Conservation (phyloP, 176 grass and related monocot species). For the Rhipidocladum racemiflorum region DNA sequence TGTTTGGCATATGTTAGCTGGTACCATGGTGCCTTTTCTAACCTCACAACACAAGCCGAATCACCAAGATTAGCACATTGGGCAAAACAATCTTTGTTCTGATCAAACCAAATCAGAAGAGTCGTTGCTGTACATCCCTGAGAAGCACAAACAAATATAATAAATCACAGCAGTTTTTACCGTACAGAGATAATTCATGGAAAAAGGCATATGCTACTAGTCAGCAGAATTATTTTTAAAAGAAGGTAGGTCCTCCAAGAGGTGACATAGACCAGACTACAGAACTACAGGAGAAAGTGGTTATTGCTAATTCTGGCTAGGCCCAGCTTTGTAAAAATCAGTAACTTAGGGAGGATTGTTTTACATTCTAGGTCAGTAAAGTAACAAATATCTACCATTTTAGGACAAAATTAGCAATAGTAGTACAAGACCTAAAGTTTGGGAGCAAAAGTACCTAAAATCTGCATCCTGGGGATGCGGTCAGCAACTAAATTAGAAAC, state of each 20-base stretch:
- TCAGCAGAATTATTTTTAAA: neutral
- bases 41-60: slow-evolving; percentile 82
- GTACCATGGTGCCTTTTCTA: slow-evolving; percentile 16
- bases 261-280: neutral
- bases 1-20: neutral
- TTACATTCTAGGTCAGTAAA: neutral
- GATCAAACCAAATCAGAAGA: slow-evolving; percentile 78
- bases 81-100: slow-evolving; percentile 63
- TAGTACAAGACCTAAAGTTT: neutral
- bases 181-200: slow-evolving; percentile 1
- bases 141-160: slow-evolving; percentile 24
- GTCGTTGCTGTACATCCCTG: slow-evolving; percentile 90
- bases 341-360: neutral
- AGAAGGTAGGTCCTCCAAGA: neutral
- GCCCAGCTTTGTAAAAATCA: neutral
- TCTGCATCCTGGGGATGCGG: neutral
- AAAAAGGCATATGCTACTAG: neutral
- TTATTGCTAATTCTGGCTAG: neutral
- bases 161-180: neutral
- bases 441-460: neutral
- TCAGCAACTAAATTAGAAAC: neutral
- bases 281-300: neutral
- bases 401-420: neutral
- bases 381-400: neutral
- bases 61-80: slow-evolving; percentile 94